These are phyloP conservation scores for Colletotrichum caudatum DNA, from an alignment of 2,329 filamentous ascomycete genomes.

Conservation along the genomic window DNA sequence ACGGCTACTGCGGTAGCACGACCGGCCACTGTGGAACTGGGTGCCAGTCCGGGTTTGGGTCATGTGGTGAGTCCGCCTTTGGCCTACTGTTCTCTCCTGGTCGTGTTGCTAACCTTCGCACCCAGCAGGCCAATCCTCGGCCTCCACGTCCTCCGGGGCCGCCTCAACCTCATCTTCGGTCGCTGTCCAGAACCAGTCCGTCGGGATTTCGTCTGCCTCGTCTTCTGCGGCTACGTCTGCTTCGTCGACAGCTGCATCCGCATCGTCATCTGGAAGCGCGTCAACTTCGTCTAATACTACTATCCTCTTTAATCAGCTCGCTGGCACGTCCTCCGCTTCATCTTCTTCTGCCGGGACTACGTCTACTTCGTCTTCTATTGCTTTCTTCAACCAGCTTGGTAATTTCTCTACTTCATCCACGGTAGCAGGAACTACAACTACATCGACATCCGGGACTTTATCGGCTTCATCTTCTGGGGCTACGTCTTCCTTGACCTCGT, in stretches of 20 bases:
- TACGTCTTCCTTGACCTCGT: too few species aligned
- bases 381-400: too few species aligned
- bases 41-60: constrained; percentile 41
- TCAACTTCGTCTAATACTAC: not conserved
- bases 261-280: not conserved
- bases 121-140: not conserved
- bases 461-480: not conserved
- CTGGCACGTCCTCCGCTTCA: not conserved
- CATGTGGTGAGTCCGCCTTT: not conserved
- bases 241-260: not conserved
- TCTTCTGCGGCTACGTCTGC: not conserved
- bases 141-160: not conserved
- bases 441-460: not conserved
- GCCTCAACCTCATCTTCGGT: not conserved
- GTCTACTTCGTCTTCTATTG: too few species aligned
- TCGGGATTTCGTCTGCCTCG: not conserved
- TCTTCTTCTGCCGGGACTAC: not conserved
- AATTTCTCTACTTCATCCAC: too few species aligned
- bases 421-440: too few species aligned
- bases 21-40: constrained; percentile 39
- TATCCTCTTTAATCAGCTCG: rapidly evolving
- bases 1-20: constrained; percentile 40
- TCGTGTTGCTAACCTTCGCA: not conserved
- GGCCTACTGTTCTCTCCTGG: too few species aligned
- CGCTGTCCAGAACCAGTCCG: not conserved